These are phyloP conservation scores for Pythium periplocum DNA, from an alignment of 352 stramenopile species.

Conservation along the genomic window DNA sequence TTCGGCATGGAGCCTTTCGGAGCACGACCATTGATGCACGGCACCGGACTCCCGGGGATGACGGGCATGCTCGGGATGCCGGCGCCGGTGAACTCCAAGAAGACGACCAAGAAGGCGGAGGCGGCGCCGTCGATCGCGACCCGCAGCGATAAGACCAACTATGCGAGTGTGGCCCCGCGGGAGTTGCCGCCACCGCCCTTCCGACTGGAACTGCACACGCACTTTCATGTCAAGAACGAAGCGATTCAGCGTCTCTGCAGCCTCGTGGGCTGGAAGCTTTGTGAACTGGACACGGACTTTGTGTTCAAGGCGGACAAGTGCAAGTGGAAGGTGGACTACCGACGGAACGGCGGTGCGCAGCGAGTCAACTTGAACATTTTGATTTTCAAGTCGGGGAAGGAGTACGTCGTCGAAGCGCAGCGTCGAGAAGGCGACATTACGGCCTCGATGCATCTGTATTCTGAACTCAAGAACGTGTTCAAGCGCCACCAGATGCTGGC, in stretches of 20 bases:
- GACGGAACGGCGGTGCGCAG: conserved; percentile 36
- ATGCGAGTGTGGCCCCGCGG: conserved; percentile 56
- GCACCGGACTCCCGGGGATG: conserved; percentile 16
- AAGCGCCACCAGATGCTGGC: conserved; percentile 65
- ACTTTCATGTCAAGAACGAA: conserved; percentile 83
- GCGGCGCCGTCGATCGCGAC: conserved; percentile 40
- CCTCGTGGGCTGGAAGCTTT: conserved; percentile 75
- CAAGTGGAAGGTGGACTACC: conserved; percentile 87
- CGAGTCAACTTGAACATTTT: conserved; percentile 75
- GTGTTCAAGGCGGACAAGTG: conserved; percentile 82
- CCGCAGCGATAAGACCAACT: conserved; percentile 72
- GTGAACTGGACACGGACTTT: conserved; percentile 81
- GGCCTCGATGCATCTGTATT: conserved; percentile 72
- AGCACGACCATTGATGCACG: conserved; percentile 21
- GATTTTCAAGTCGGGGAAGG: conserved; percentile 70
- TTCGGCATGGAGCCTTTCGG: conserved; percentile 33
- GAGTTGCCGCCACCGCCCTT: conserved; percentile 74
- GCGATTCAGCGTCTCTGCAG: conserved; percentile 70
- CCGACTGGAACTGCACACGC: conserved; percentile 81
- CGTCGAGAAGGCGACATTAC: conserved; percentile 77
- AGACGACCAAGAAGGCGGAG: conserved; percentile 24
- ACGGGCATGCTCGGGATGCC: conserved; percentile 22
- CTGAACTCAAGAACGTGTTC: conserved; percentile 72
- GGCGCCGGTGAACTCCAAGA: conserved; percentile 33
- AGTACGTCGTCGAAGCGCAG: conserved; percentile 74